Evolutionary conservation across 2,329 filamentous ascomycete species (phyloP).

Genomic region (Lecanoromycetidae sp.): DNA sequence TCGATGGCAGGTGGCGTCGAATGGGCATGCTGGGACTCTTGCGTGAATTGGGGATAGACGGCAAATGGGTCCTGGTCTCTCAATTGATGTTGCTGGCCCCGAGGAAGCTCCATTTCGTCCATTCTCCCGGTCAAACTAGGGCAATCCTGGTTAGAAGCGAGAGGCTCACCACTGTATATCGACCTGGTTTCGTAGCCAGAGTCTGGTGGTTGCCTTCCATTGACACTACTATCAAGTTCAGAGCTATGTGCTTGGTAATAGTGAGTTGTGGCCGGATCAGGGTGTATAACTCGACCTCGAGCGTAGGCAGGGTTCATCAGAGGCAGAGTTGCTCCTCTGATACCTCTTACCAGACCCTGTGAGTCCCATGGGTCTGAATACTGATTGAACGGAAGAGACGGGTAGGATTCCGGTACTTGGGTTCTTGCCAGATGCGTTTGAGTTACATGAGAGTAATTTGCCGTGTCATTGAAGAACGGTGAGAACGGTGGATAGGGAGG

Average conservation of each 20-base stretch:
- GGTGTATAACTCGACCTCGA: not conserved
- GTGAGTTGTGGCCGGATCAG: not conserved
- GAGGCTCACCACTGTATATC: conserved; percentile 21
- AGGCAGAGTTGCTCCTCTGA: not conserved
- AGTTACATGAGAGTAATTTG: not conserved
- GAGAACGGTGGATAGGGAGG: no score
- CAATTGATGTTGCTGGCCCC: not conserved
- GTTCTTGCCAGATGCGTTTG: not conserved
- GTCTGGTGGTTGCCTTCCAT: conserved; percentile 24
- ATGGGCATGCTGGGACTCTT: not conserved
- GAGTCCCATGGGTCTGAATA: conserved; percentile 5
- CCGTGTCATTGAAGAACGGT: not conserved
- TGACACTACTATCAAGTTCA: conserved; percentile 26
- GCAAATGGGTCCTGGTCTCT: not conserved
- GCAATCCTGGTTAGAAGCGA: conserved; percentile 18
- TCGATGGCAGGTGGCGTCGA: not conserved
- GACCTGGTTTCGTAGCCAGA: conserved; percentile 29
- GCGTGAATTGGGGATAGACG: not conserved
- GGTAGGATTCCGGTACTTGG: not conserved
- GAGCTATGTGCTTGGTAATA: conserved; percentile 16
- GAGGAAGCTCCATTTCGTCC: conserved; percentile 1
- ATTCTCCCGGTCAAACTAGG: conserved; percentile 9
- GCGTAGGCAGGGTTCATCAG: not conserved
- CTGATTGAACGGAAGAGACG: not conserved
- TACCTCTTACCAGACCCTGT: no score